Base-by-base conservation (phyloP, 2,329 filamentous ascomycete species). In the Aspergillus arachidicola region DNA sequence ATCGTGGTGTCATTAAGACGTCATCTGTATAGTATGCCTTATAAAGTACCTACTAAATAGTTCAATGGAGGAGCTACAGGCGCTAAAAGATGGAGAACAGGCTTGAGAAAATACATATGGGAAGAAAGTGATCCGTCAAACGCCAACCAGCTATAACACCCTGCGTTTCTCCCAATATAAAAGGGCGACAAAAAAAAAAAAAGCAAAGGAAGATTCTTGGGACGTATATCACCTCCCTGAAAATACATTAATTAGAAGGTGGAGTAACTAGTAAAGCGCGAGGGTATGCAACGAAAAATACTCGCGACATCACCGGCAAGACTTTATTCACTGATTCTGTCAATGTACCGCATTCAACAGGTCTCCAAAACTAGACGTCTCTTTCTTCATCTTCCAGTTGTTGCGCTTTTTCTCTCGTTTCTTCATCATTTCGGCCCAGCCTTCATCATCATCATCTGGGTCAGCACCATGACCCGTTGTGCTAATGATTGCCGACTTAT, bases 381-480 rank as follows among this genome's bases (percentile, higher is more conserved):
- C 75, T 64, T 78, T 81, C 65, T 80, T 81, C 62, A 80, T 64
- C 58, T 79, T 81, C 81, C 81, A 82, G 62, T 71, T 76, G 66
- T 71, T 80, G 72, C 81, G 81, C 72, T 82, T 83, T 69, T 81
- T 81, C 60, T 83, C 81, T 58, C 81, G 78, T 64, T 78, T 80
- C 71, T 80, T 80, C 74, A 79, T 79, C 81, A 84, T 82, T 62
- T 83, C 79, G n/a, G 80, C 78, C 82, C 82, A 84, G 7, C 76
- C 82, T 70, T 81, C 76, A 21, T 83, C 82, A 30, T 83, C 81
- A n/a, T 83, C 81, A 12, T 81, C 78, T 6, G 62, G 65, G 23
- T 65, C 63, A 6, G 70, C 67, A 1, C 58, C 62, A 59, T 64
- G 69, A 57, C 59, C 64, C 41, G 65, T 53, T 46, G 65, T 72